A percentile compares a stretch with the other conserved stretches of the same genome.
These are phyloP conservation scores for Juglanconis sp. DNA, from an alignment of 2,329 filamentous ascomycete species.

Conservation along the genomic window DNA sequence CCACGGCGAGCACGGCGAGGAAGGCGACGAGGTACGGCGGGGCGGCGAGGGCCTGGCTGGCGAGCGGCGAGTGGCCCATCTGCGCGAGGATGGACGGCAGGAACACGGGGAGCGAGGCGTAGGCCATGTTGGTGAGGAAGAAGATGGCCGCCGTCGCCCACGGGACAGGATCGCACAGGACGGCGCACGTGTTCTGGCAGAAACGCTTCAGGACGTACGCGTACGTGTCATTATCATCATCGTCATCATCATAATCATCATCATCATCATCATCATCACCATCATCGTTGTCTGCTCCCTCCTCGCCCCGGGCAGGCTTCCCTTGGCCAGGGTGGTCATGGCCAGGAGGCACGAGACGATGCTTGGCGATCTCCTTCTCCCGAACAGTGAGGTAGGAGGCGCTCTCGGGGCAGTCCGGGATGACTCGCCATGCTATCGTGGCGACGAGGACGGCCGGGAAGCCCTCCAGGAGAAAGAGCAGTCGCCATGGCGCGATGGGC, in stretches of 20 bases:
- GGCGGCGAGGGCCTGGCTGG: conserved; percentile 74
- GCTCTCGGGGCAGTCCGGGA: conserved; percentile 73
- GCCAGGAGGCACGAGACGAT: conserved; percentile 50
- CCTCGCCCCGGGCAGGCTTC: conserved; percentile 44
- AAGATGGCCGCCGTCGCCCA: conserved; percentile 81
- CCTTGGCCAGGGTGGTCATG: conserved; percentile 14
- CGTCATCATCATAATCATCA: conserved; percentile 16
- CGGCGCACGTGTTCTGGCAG: conserved; percentile 29
- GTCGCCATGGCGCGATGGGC: conserved; percentile 79
- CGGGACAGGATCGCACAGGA: conserved; percentile 63
- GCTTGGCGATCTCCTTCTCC: conserved; percentile 66
- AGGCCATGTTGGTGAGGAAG: conserved; percentile 84
- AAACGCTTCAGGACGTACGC: conserved; percentile 48
- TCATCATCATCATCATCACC: conserved; percentile 8
- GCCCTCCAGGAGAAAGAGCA: conserved; percentile 79
- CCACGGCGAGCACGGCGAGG: conserved; percentile 65
- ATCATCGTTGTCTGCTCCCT: conserved; percentile 36
- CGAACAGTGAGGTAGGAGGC: conserved; percentile 60
- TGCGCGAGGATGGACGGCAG: conserved; percentile 74
- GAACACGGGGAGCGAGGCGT: conserved; percentile 83
- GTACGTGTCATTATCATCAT: conserved; percentile 37
- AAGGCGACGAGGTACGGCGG: conserved; percentile 81
- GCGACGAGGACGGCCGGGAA: conserved; percentile 78
- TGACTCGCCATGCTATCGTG: conserved; percentile 67
- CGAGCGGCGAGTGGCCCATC: conserved; percentile 68